phyloP scores from a whole-genome alignment of 257 asterid genomes.

The Voacanga thouarsii region DNA sequence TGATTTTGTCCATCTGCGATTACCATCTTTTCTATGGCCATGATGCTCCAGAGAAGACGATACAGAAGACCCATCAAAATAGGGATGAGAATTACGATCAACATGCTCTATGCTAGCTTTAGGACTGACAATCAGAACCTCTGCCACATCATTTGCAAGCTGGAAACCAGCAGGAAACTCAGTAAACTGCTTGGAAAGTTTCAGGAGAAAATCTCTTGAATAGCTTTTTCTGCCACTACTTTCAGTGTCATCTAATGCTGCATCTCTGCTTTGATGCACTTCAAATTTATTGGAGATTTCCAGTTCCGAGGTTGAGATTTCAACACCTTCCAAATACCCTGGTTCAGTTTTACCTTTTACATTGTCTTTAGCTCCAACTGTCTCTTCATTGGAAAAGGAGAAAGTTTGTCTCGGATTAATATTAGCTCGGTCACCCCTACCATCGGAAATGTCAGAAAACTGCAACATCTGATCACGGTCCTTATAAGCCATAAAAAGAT shows the following conservation, averaged over 20 bases:
- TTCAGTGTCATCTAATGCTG: neutral
- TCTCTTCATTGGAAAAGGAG: neutral
- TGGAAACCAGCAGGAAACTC: conserved; percentile 67
- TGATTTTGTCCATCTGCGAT: conserved; percentile 36
- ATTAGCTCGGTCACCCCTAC: neutral
- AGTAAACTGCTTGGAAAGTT: conserved; percentile 52
- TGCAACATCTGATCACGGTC: conserved; percentile 65
- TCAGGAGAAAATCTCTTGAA: conserved; percentile 82
- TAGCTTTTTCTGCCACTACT: conserved; percentile 49
- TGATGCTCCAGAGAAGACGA: conserved; percentile 4
- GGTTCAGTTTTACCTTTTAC: conserved; percentile 60
- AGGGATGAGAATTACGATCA: conserved; percentile 1
- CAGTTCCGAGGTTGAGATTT: conserved; percentile 58
- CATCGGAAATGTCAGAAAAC: conserved; percentile 1
- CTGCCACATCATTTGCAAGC: conserved; percentile 41
- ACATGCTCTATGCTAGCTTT: conserved; percentile 4
- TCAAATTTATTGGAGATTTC: conserved; percentile 31
- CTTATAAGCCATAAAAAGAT: conserved; percentile 75
- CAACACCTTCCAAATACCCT: conserved; percentile 96
- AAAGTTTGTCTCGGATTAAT: conserved; percentile 5
- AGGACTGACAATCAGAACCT: conserved; percentile 12
- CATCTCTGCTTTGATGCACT: conserved; percentile 21
- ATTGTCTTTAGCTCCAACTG: conserved; percentile 4
- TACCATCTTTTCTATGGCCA: conserved; percentile 28
- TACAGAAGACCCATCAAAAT: conserved; percentile 43